A percentile compares a stretch with the other conserved stretches of the same genome.
Evolutionary conservation across 148 eudicot species (phyloP).

Genomic region (Rhododendron ovatum): DNA sequence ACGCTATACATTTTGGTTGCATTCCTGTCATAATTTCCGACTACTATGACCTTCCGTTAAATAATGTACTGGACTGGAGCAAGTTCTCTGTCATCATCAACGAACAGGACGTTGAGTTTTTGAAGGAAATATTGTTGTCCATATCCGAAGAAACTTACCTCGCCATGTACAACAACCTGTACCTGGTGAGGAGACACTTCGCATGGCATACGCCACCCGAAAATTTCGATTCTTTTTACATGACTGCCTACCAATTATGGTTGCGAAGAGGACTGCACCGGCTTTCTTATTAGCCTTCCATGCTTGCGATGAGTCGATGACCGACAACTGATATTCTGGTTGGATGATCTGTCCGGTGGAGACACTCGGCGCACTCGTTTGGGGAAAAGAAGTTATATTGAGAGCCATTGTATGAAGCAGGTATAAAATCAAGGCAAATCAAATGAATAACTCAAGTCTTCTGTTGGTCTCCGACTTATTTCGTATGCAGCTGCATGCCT

Average conservation of each 20-base stretch:
- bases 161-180: conserved; percentile 23
- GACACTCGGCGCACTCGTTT: not conserved
- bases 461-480: not conserved
- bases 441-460: not conserved
- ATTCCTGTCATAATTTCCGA: conserved; percentile 39
- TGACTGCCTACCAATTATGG: conserved; percentile 48
- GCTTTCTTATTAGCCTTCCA: not conserved
- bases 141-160: conserved; percentile 23
- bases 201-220: conserved; percentile 26
- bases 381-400: not conserved
- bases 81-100: conserved; percentile 31
- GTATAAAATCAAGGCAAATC: not conserved
- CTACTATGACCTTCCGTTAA: conserved; percentile 40
- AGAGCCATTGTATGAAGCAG: not conserved
- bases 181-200: conserved; percentile 32
- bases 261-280: conserved; percentile 32
- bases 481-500: not conserved
- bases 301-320: not conserved
- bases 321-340: not conserved
- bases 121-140: conserved; percentile 27
- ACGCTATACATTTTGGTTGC: conserved; percentile 43
- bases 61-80: conserved; percentile 39
- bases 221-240: conserved; percentile 34
- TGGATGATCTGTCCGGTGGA: not conserved
- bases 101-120: conserved; percentile 15